Conservation (phyloP, 352 stramenopile genomes). For the Globisporangium sylvaticum region DNA sequence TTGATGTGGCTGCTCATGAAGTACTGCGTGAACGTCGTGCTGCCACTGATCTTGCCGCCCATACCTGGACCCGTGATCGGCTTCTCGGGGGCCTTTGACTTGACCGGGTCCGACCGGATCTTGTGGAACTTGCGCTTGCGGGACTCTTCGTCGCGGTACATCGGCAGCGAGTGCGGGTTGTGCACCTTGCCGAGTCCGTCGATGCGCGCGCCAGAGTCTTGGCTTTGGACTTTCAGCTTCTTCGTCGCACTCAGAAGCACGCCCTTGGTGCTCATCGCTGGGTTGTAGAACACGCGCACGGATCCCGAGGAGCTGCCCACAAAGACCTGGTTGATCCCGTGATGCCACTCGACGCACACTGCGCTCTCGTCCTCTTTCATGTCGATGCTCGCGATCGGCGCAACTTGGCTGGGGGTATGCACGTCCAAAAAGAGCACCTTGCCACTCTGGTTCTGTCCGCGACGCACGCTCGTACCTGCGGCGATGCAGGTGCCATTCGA, state of each 20-base stretch:
- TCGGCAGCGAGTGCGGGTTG: conserved; percentile 75
- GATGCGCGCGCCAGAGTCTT: conserved; percentile 63
- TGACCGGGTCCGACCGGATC: conserved; percentile 59
- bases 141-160: conserved; percentile 69
- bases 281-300: conserved; percentile 74
- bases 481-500: conserved; percentile 60
- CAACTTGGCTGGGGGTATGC: conserved; percentile 42
- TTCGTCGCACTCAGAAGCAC: conserved; percentile 80
- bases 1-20: conserved; percentile 89
- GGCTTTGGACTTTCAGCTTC: conserved; percentile 55
- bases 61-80: conserved; percentile 72
- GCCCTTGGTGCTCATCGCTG: conserved; percentile 65
- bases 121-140: conserved; percentile 77
- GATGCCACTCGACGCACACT: conserved; percentile 81
- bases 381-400: conserved; percentile 53
- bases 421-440: conserved; percentile 78
- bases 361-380: conserved; percentile 82
- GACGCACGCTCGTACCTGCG: conserved; percentile 68
- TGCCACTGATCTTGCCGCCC: conserved; percentile 74
- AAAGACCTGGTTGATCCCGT: conserved; percentile 81
- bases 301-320: conserved; percentile 60
- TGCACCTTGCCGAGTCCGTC: conserved; percentile 67
- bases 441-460: conserved; percentile 45
- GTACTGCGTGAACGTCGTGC: conserved; percentile 83
- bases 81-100: conserved; percentile 70